Base-by-base conservation (phyloP, 2,329 filamentous ascomycete species). In the Pestalotiopsis sp. region DNA sequence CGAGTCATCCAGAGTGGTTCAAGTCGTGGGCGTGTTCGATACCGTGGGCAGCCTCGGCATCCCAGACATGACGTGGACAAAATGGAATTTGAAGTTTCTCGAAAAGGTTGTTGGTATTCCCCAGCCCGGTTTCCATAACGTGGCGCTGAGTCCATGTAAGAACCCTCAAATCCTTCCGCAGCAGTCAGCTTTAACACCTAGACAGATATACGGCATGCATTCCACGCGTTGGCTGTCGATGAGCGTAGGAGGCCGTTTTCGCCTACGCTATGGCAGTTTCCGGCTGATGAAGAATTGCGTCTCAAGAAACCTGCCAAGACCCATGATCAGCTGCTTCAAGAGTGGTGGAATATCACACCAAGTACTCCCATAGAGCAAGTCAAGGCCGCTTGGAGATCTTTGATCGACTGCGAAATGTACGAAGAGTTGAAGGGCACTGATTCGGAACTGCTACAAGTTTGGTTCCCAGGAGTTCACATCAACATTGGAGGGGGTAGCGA, bases 391-490 rank as follows among this genome's bases (percentile, higher is more conserved):
- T 71, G 69, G 69, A 20, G 38, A 0, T 68, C 45, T 25, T 39
- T 69, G 61, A 65, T 70, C 14, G 69, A 69, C 59, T 65, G 57
- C 55, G 67, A 71, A 45, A 71, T 71, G 69, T 64, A 68, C 23
- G 64, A 68, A 14, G 45, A 70, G 11, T 45, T 70, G 3, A 38
- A 67, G 11, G 57, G 41, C 3, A 36, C 55, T n/a, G 41, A 69
- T 36, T 69, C 72, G 2, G 68, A 79, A 36, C 75, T 87, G 39
- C 80, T 81, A 25, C 86, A 88, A 74, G 83, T 85, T 12, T 88
- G 86, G 86, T 88, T 88, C 68, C 85, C 86, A 0, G 86, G 86
- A 11, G 81, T 80, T 31, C 86, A 88, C 71, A 80, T 81, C 11
- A 85, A 87, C 67, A 77, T 87, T 2, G 86, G 86, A 2, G 86